A percentile compares a stretch with the other conserved stretches of the same genome.
Conservation (phyloP, 306 rosid species). For the Ormosia emarginata region DNA sequence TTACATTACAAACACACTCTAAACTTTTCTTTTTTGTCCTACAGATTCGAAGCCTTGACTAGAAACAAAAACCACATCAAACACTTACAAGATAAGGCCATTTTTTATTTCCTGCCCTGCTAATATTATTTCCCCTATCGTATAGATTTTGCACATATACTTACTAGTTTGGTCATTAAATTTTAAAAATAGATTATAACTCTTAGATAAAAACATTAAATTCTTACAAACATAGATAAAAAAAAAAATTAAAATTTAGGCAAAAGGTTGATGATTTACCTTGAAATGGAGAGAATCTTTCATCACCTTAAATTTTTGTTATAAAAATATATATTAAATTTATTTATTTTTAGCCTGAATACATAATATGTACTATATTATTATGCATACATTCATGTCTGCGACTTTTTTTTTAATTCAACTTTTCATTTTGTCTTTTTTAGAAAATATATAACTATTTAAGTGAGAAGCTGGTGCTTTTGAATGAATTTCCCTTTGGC, state of each 20-base stretch:
- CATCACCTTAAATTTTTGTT: too few relatives aligned
- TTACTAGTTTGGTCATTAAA: background rate
- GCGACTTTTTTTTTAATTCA: background rate
- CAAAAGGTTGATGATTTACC: too few relatives aligned
- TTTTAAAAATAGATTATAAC: background rate
- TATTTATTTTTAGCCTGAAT: background rate
- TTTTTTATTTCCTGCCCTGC: background rate
- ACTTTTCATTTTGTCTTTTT: too few relatives aligned
- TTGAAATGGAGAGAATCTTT: too few relatives aligned
- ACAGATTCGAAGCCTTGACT: background rate
- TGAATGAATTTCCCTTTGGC: too few relatives aligned
- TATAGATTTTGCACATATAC: background rate
- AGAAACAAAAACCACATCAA: background rate
- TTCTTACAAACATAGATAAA: too few relatives aligned
- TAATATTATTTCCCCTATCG: background rate
- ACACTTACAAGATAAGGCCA: background rate
- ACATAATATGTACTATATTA: background rate
- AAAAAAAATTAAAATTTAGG: too few relatives aligned
- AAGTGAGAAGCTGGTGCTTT: too few relatives aligned
- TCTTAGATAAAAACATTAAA: background rate
- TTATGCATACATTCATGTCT: background rate
- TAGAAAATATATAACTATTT: too few relatives aligned
- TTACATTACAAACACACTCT: too few relatives aligned
- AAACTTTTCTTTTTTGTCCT: background rate
- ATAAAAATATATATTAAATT: background rate